Evolutionary conservation across 2,329 filamentous ascomycete species (phyloP).

Genomic region (Shiraia sp.): DNA sequence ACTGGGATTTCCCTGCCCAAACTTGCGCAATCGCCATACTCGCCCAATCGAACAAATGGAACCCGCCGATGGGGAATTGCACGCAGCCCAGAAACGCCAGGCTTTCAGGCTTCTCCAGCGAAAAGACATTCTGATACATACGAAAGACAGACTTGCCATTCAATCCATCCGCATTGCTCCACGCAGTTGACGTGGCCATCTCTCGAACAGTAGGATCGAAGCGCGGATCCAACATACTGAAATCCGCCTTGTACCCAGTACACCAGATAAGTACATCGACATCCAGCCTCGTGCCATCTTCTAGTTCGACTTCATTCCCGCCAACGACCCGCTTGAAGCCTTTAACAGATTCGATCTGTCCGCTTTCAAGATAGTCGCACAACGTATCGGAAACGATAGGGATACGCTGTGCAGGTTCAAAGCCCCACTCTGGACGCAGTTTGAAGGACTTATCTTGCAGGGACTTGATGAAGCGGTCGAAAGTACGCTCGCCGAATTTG

Average conservation of each 20-base stretch:
- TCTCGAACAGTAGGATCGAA: slow-evolving; percentile 19
- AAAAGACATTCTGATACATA: slow-evolving; percentile 53
- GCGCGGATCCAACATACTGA: slow-evolving; percentile 27
- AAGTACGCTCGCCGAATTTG: slow-evolving; percentile 14
- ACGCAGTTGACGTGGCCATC: slow-evolving; percentile 9
- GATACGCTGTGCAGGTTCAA: slow-evolving; percentile 20
- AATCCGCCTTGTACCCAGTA: slow-evolving; percentile 40
- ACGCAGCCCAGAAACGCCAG: slow-evolving; percentile 49
- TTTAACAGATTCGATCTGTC: slow-evolving; percentile 19
- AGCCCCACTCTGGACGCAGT: slow-evolving; percentile 25
- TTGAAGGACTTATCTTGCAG: slow-evolving; percentile 27
- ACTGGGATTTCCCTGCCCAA: slow-evolving; percentile 45
- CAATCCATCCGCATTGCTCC: slow-evolving; percentile 21
- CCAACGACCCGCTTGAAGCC: slow-evolving; percentile 17
- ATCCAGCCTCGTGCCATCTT: slow-evolving; percentile 32
- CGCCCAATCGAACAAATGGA: slow-evolving; percentile 45
- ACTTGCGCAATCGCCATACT: slow-evolving; percentile 53
- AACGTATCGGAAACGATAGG: slow-evolving; percentile 25
- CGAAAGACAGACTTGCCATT: slow-evolving; percentile 38
- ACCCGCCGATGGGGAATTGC: slow-evolving; percentile 42
- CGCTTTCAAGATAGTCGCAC: slow-evolving; percentile 17
- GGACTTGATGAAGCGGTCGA: slow-evolving; percentile 21
- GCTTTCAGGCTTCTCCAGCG: slow-evolving; percentile 48
- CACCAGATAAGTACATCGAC: slow-evolving; percentile 43
- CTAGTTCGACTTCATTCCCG: slow-evolving; percentile 26